Conservation (phyloP, 2,329 filamentous ascomycete species). For the Curvularia verruculosa region DNA sequence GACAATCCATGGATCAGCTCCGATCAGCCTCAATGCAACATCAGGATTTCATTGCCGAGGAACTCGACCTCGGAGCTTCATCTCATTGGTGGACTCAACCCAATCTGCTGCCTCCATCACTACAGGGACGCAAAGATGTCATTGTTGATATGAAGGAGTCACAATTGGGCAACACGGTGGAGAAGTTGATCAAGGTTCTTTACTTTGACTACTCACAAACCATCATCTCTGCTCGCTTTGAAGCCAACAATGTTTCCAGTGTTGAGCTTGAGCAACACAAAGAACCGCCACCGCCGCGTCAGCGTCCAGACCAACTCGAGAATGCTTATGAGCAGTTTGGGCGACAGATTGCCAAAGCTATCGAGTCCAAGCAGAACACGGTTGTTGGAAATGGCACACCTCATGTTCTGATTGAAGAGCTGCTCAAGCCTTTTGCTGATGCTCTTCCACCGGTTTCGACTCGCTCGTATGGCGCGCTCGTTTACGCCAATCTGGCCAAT, state of each 20-base stretch:
- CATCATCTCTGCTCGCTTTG: slow-evolving; percentile 79
- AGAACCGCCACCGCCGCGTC: slow-evolving; percentile 77
- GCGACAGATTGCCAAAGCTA: slow-evolving; percentile 73
- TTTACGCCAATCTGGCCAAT: slow-evolving; percentile 95
- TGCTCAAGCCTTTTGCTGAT: slow-evolving; percentile 74
- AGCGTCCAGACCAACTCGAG: slow-evolving; percentile 93
- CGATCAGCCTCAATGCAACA: slow-evolving; percentile 66
- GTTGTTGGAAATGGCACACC: slow-evolving; percentile 86
- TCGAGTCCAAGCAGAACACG: slow-evolving; percentile 74
- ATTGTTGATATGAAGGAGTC: slow-evolving; percentile 83
- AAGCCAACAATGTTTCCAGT: slow-evolving; percentile 74
- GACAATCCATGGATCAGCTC: slow-evolving; percentile 74
- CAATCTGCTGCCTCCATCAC: slow-evolving; percentile 76
- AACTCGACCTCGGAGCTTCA: slow-evolving; percentile 76
- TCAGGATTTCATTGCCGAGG: slow-evolving; percentile 83
- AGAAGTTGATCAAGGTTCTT: slow-evolving; percentile 83
- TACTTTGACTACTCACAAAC: slow-evolving; percentile 98
- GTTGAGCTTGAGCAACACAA: slow-evolving; percentile 83
- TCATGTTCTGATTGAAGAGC: slow-evolving; percentile 75
- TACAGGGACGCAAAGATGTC: slow-evolving; percentile 84
- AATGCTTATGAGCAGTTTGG: slow-evolving; percentile 82
- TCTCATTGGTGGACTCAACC: slow-evolving; percentile 88
- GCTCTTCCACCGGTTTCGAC: slow-evolving; percentile 85
- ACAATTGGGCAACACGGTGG: slow-evolving; percentile 73
- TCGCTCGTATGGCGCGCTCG: slow-evolving; percentile 85